Evolutionary conservation across 1,284 basidiomycete genomes (phyloP), one percentile per base, ranked within the genome.

Genomic region (Schizophyllum amplum): DNA sequence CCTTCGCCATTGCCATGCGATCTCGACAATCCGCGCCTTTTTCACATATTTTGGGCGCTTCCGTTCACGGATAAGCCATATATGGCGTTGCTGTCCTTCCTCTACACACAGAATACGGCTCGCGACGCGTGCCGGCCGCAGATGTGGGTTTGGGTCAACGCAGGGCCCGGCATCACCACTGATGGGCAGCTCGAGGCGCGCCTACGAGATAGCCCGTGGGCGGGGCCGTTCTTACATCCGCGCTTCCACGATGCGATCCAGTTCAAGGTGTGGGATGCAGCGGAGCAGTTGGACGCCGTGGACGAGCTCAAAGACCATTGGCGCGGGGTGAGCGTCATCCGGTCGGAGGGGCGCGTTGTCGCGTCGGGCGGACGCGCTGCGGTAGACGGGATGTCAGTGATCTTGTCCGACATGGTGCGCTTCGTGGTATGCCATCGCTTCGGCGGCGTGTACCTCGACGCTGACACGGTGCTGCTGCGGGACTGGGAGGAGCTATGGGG

Each of bases 401-500:
- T 89, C 58, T 74, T 90, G 21, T 89, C 86, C 9, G 87, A 92
- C 69, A 87, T 90, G 84, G 88, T 87, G 2, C 82, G 89, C 20
- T 90, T 90, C 68, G 80, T 90, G 51, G 72, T 92, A 1, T 87
- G 85, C 54, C 85, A 92, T 68, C 83, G 86, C 11, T 90, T 84
- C 63, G 89, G 89, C 20, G 89, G 89, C 4, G 82, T 88, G 56
- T 92, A 90, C 64, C 80, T 92, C 56, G 89, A 92, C 63, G 87
- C 88, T 2, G 88, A 90, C 67, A 90, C 86, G 1, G 77, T 92
- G 58, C 77, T 92, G 61, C 72, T 90, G 2, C 80, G 88, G 13
- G 89, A 92, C 67, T 92, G 89, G 89, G 87, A 90, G 69, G 88
- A 90, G 64, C 72, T 92, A 3, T 92, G 87, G 86, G 86, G 86